Evolutionary conservation across 148 eudicot species (phyloP), one percentile per base, ranked within the genome.

Genomic region (Heliamphora exappendiculata): DNA sequence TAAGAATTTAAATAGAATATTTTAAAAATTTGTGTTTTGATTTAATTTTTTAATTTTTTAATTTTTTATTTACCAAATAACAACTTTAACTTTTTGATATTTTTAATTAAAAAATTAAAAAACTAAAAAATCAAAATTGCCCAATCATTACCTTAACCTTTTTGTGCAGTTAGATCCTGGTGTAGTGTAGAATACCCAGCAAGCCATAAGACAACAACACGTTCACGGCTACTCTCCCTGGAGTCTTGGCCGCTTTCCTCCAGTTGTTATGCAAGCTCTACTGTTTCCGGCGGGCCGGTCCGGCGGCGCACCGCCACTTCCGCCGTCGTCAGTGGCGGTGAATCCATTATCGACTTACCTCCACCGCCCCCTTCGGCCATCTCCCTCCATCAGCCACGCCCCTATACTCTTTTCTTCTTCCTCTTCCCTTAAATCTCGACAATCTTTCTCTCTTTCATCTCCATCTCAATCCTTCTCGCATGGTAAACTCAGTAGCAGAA

Each of bases 221-320:
- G 20, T 68, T 10, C 53, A 68, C 47, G n/a, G 70, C 72, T 66
- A 24, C 2, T 4, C 33, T 13, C 16, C 26, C 58, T 39, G 4
- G 42, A 39, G 42, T 14, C 33, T 24, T 28, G 12, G 66, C 41
- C 66, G 12, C 5, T 20, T 14, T 62, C 5, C 10, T 50, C 19
- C 16, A 54, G 66, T 3, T 28, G 49, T 26, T 70, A 93, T 93
- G 98, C 98, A 89, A 81, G 84, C 88, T 77, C 81, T 91, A 65
- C 88, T 93, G 37, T 75, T 83, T 68, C 98, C 96, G 89, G 90
- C 88, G 59, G 58, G 81, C 66, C 89, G 93, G 75, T 75, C 87
- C 88, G 87, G 84, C 81, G 65, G 70, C 77, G 82, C 76, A 19
- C 79, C 81, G 29, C 75, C 80, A 20, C 77, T 79, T 66, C 83